Conservation (phyloP, 345 rosid genomes). For the Lumnitzera racemosa region DNA sequence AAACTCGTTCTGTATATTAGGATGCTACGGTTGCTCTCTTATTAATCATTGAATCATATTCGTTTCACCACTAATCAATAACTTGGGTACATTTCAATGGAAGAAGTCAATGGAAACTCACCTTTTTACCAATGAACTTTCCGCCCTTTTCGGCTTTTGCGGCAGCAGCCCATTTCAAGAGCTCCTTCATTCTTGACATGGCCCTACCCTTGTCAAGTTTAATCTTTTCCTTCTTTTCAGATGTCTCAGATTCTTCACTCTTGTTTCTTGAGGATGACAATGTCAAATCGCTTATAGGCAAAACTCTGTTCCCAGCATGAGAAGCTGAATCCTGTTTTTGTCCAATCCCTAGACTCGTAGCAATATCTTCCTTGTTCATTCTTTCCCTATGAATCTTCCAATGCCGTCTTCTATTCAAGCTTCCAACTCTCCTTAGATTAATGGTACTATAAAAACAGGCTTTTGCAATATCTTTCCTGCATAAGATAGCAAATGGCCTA, state of each 20-base stretch:
- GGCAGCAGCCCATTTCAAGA: constrained; percentile 72
- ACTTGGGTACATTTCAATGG: too few relatives aligned
- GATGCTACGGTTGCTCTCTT: too few relatives aligned
- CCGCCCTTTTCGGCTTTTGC: constrained; percentile 60
- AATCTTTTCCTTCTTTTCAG: constrained; percentile 26
- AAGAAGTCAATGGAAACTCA: constrained; percentile 3
- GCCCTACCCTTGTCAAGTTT: constrained; percentile 45
- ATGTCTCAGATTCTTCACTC: constrained; percentile 12
- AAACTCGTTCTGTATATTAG: too few relatives aligned
- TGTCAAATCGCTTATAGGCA: constrained; percentile 32
- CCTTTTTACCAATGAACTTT: constrained; percentile 62
- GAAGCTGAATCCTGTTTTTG: constrained; percentile 22
- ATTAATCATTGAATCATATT: too few relatives aligned
- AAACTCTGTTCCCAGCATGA: constrained; percentile 39
- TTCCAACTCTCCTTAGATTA: constrained; percentile 27
- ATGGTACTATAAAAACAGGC: constrained; percentile 56
- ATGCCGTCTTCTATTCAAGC: constrained; percentile 15
- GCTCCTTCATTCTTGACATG: constrained; percentile 72
- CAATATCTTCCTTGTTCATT: constrained; percentile 42
- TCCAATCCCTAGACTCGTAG: constrained; percentile 12
- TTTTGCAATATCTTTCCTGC: constrained; percentile 49
- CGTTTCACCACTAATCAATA: too few relatives aligned
- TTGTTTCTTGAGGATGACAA: constrained; percentile 15
- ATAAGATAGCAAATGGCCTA: constrained; percentile 25
- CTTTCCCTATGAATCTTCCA: constrained; percentile 23